Conservation (phyloP, 2,329 filamentous ascomycete genomes). For the Venturia nashicola region DNA sequence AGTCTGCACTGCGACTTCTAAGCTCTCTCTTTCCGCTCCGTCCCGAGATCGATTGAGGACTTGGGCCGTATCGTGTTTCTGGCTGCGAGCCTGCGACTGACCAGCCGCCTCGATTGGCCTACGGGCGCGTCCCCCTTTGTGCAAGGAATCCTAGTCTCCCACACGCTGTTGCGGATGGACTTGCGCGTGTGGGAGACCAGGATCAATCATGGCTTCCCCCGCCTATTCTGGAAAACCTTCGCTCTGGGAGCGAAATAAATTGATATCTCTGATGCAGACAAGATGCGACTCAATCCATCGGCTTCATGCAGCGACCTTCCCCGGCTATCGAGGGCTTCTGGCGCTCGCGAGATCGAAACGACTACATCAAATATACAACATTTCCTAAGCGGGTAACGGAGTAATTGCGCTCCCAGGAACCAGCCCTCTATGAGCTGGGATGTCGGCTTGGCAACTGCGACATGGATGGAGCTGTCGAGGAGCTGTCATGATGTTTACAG, state of each 20-base stretch:
- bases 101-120: neutral
- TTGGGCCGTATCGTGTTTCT: neutral
- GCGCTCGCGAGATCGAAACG: constrained; percentile 1
- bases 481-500: constrained; percentile 7
- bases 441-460: neutral
- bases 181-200: neutral
- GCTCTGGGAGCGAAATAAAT: constrained; percentile 5
- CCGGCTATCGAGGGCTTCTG: neutral
- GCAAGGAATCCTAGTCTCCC: neutral
- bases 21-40: neutral
- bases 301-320: neutral
- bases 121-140: neutral
- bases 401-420: constrained; percentile 4
- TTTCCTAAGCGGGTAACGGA: constrained; percentile 8
- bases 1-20: neutral
- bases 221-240: constrained; percentile 1
- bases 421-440: neutral
- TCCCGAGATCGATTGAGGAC: neutral
- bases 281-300: neutral
- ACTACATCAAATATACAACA: constrained; percentile 8
- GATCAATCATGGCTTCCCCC: neutral
- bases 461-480: constrained; percentile 1
- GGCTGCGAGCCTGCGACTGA: neutral
- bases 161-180: neutral
- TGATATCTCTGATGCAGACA: constrained; percentile 6